phyloP scores from a whole-genome alignment of 257 asterid species.

The Gentiana macrophylla region DNA sequence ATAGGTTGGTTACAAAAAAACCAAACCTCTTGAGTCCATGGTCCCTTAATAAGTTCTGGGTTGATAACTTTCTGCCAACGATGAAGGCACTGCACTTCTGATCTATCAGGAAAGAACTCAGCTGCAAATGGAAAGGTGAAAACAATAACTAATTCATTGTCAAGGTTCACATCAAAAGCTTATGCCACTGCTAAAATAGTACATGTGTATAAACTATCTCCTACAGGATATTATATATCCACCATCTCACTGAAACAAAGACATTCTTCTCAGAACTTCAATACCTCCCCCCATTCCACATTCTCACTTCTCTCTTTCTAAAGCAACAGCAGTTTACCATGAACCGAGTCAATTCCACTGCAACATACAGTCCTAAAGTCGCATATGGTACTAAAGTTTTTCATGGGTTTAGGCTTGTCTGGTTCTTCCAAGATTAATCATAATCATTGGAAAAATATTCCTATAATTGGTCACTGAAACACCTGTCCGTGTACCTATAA shows the following conservation, averaged over 20 bases:
- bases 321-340: no score
- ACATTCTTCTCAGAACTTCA: not conserved
- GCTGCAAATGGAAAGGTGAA: constrained; percentile 40
- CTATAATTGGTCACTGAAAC: no score
- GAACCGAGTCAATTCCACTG: no score
- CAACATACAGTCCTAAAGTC: no score
- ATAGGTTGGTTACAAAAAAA: constrained; percentile 9
- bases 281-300: not conserved
- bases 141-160: no score
- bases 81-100: constrained; percentile 99
- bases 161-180: not conserved
- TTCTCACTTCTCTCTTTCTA: not conserved
- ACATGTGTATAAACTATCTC: not conserved
- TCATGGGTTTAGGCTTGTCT: no score
- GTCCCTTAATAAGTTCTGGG: constrained; percentile 99
- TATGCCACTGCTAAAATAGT: not conserved
- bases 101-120: constrained; percentile 91
- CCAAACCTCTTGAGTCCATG: constrained; percentile 91
- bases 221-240: not conserved
- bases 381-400: no score
- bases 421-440: no score
- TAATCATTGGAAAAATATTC: no score
- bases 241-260: not conserved
- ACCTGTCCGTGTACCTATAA: no score
- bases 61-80: constrained; percentile 99